Conservation (phyloP, 208 protist species). For the Wallacemonas sp. region DNA sequence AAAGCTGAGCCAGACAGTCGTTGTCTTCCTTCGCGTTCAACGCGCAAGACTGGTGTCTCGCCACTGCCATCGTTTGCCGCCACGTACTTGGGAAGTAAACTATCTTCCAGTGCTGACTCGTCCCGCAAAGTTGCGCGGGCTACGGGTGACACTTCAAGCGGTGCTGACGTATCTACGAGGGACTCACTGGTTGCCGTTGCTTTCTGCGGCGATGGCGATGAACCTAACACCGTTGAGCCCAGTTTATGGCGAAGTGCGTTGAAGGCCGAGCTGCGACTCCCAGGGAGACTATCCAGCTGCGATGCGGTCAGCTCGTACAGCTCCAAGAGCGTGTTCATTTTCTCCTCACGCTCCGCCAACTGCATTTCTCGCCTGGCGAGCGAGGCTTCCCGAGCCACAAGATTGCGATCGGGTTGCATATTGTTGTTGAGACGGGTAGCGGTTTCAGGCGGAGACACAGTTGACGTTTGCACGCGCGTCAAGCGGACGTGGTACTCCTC, state of each 20-base stretch:
- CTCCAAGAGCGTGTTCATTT: constrained; percentile 61
- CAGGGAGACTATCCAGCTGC: constrained; percentile 57
- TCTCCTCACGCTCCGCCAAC: constrained; percentile 62
- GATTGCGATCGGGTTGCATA: background rate
- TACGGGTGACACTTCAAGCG: constrained; percentile 6
- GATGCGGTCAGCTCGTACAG: constrained; percentile 86
- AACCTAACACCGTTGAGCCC: background rate
- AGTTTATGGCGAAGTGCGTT: constrained; percentile 8
- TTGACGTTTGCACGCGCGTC: background rate
- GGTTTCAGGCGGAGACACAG: background rate
- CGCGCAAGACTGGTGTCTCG: too few relatives aligned
- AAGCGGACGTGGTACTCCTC: constrained; percentile 33
- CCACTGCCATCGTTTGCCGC: too few relatives aligned
- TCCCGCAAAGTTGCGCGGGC: background rate
- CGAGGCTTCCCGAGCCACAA: constrained; percentile 21
- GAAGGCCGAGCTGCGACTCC: constrained; percentile 3
- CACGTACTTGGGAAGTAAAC: background rate
- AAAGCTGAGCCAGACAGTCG: too few relatives aligned
- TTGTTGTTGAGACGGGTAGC: too few relatives aligned
- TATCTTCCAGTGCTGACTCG: background rate
- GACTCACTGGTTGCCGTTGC: background rate
- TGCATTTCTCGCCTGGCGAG: constrained; percentile 37
- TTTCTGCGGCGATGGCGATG: background rate
- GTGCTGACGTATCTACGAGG: background rate
- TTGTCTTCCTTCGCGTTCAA: too few relatives aligned